These are phyloP conservation scores for Collybia nuda DNA, from an alignment of 768 basidiomycete species.

Conservation along the genomic window DNA sequence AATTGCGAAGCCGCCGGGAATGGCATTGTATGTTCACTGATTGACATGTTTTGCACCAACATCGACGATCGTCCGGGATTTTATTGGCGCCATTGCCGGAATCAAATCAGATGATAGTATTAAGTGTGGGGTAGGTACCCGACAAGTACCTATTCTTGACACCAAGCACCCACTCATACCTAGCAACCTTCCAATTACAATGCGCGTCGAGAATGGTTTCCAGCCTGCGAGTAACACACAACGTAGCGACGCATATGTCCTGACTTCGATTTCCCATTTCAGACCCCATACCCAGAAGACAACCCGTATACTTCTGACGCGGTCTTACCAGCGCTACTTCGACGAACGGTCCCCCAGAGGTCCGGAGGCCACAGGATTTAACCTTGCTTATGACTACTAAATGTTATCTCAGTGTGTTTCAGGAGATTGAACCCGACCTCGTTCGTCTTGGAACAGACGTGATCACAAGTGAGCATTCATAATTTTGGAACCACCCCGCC, in stretches of 20 bases:
- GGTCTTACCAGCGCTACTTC: slow-evolving; percentile 59
- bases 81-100: slow-evolving; percentile 1
- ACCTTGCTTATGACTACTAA: not conserved
- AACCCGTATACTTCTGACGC: slow-evolving; percentile 65
- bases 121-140: not conserved
- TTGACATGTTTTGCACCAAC: slow-evolving; percentile 5
- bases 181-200: slow-evolving; percentile 17
- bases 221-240: slow-evolving; percentile 41
- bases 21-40: not conserved
- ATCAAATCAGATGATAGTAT: slow-evolving; percentile 8
- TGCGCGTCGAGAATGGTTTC: slow-evolving; percentile 70
- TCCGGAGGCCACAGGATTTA: slow-evolving; percentile 15
- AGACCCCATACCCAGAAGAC: slow-evolving; percentile 55
- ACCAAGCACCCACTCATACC: not conserved
- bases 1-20: not conserved
- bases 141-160: not conserved
- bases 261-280: not conserved
- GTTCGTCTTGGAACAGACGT: slow-evolving; percentile 56
- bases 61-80: not conserved
- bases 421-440: slow-evolving; percentile 62
- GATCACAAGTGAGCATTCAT: slow-evolving; percentile 39
- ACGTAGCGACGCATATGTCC: not conserved
- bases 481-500: too few relatives aligned
- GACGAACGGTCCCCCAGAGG: slow-evolving; percentile 52
- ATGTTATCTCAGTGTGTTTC: slow-evolving; percentile 31